Base-by-base conservation (phyloP, 768 basidiomycete species). In the Lactifluus hygrophoroides region DNA sequence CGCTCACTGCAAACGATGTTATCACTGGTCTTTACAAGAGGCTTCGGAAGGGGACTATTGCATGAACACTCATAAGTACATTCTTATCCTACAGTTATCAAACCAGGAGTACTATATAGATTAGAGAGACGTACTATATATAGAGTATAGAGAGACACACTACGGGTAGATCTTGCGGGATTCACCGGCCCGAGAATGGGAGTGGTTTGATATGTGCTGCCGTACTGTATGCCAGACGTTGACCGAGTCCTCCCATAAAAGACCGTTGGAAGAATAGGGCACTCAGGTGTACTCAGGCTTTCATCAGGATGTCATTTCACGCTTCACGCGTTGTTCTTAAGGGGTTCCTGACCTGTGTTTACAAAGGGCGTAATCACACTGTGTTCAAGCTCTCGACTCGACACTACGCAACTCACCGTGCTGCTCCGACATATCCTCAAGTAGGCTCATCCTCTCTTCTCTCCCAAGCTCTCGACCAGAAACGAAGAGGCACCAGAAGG, bases 1-100 rank as follows among this genome's bases (percentile, higher is more conserved):
- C 94, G 1, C 76, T 97, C 46, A 94, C 93, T 2, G 82, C 86
- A 56, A 93, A 95, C 72, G 89, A 91, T 65, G 71, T 90, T 56
- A 87, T 90, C 58, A 73, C 83, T 54, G 76, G 80, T 61, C 70
- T 87, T 14, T 90, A 90, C 73, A 86, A 80, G 69, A 77, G 53
- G 47, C n/a, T 67, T 34, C 57, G 58, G 21, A 43, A 56, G 30
- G 64, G 65, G 42, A 47, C 62, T 17, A 40, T 64, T 7, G 48
- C 45, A 43, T 64, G 51, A 65, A 40, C 52, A 42, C 3, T 37
- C 27, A n/a, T 1, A 19, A 28, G 32, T 48, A 48, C 13, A 49
- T 23, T 45, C n/a, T 25, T 25, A 34, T 25, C 37, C 30, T 21
- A 48, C 35, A 21, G 45, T 19, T 30, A 32, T 28, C 8, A 32